A percentile compares a stretch with the other conserved stretches of the same genome.
These are phyloP conservation scores for Ormosia emarginata DNA, from an alignment of 306 rosid species.

Conservation along the genomic window DNA sequence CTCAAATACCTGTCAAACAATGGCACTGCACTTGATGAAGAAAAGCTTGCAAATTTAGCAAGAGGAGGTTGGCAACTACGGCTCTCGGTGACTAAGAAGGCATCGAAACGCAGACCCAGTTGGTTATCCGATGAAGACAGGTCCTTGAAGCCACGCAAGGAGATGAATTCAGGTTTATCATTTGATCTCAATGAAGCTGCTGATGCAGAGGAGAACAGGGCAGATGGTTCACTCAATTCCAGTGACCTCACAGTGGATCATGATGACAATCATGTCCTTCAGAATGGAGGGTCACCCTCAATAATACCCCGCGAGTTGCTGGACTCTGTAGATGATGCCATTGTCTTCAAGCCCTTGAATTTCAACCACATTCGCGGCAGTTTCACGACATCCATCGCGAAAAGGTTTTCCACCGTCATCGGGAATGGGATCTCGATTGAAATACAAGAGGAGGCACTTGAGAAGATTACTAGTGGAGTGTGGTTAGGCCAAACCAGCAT, in stretches of 20 bases:
- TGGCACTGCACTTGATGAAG: slow-evolving; percentile 49
- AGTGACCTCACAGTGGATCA: slow-evolving; percentile 85
- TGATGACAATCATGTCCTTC: slow-evolving; percentile 55
- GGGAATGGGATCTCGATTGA: slow-evolving; percentile 64
- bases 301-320: slow-evolving; percentile 53
- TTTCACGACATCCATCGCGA: slow-evolving; percentile 43
- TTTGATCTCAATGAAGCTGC: slow-evolving; percentile 91
- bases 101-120: slow-evolving; percentile 61
- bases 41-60: slow-evolving; percentile 56
- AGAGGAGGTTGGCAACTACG: slow-evolving; percentile 69
- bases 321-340: slow-evolving; percentile 63
- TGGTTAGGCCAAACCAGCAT: slow-evolving; percentile 72
- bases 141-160: slow-evolving; percentile 57
- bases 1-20: slow-evolving; percentile 43
- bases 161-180: slow-evolving; percentile 39
- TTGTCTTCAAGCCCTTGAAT: slow-evolving; percentile 79
- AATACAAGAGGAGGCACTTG: slow-evolving; percentile 70
- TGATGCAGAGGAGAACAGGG: slow-evolving; percentile 53
- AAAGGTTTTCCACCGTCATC: slow-evolving; percentile 48
- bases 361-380: slow-evolving; percentile 39
- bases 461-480: slow-evolving; percentile 71
- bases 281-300: slow-evolving; percentile 18
- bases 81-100: slow-evolving; percentile 51
- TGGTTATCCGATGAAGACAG: slow-evolving; percentile 63
- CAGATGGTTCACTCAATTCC: slow-evolving; percentile 85